These are phyloP conservation scores for Hsuehochloa calcarea DNA, from an alignment of 176 grass and related monocot genomes.

Conservation along the genomic window DNA sequence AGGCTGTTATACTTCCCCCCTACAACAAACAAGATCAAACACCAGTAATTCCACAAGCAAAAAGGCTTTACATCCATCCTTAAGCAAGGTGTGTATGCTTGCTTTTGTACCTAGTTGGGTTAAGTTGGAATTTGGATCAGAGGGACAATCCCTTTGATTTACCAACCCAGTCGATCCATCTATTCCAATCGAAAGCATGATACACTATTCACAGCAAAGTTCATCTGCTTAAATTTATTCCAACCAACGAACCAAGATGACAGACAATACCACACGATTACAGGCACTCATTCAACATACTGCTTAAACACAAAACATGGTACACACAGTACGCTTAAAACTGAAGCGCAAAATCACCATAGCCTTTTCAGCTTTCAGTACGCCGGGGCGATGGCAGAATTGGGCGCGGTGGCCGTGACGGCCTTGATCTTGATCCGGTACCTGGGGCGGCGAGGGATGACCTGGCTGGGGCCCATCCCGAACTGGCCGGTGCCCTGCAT, in stretches of 20 bases:
- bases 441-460: conserved; percentile 55
- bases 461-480: conserved; percentile 85
- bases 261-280: not conserved
- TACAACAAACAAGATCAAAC: conserved; percentile 35
- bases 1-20: conserved; percentile 62
- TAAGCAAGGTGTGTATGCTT: conserved; percentile 7
- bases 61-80: not conserved
- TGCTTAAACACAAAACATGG: no score
- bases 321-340: not conserved
- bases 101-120: conserved; percentile 55
- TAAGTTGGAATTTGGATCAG: no score
- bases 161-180: no score
- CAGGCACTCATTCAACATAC: not conserved
- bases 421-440: conserved; percentile 90
- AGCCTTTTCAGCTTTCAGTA: not conserved
- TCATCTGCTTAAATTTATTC: no score
- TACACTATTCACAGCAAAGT: no score
- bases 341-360: not conserved
- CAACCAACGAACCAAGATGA: not conserved
- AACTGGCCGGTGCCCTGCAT: conserved; percentile 67
- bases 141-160: no score
- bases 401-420: conserved; percentile 1
- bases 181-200: no score
- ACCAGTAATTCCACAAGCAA: not conserved
- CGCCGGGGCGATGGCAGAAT: not conserved